Evolutionary conservation across 2,329 filamentous ascomycete species (phyloP).

Genomic region (Fusarium verticillioides): DNA sequence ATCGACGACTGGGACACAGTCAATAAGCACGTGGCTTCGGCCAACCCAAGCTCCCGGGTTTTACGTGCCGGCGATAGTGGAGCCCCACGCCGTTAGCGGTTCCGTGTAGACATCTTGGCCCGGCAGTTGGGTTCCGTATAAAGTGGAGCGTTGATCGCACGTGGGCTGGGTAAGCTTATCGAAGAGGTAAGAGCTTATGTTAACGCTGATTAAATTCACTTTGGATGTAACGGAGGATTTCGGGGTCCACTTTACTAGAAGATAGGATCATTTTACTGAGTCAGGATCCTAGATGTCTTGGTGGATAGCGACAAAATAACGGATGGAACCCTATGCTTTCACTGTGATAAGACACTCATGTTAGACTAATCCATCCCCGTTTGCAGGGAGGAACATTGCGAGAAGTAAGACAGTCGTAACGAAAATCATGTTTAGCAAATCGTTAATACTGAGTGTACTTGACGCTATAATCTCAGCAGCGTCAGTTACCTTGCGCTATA

Average conservation of each 20-base stretch:
- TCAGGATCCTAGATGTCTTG: background rate
- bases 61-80: background rate
- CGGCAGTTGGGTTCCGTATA: background rate
- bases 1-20: background rate
- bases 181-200: background rate
- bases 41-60: background rate
- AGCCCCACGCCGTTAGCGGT: background rate
- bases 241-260: background rate
- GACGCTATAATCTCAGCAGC: background rate
- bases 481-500: background rate
- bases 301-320: background rate
- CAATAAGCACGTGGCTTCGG: background rate
- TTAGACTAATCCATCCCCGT: too few relatives aligned
- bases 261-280: rapidly evolving
- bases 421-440: too few relatives aligned
- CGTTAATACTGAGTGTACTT: rapidly evolving
- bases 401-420: too few relatives aligned
- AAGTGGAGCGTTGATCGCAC: background rate
- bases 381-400: too few relatives aligned
- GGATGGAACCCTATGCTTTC: rapidly evolving
- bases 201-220: rapidly evolving
- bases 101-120: background rate
- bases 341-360: too few relatives aligned
- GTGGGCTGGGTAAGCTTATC: background rate
- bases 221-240: rapidly evolving